phyloP scores from a whole-genome alignment of 352 stramenopile species.

The Phytophthora constricta region DNA sequence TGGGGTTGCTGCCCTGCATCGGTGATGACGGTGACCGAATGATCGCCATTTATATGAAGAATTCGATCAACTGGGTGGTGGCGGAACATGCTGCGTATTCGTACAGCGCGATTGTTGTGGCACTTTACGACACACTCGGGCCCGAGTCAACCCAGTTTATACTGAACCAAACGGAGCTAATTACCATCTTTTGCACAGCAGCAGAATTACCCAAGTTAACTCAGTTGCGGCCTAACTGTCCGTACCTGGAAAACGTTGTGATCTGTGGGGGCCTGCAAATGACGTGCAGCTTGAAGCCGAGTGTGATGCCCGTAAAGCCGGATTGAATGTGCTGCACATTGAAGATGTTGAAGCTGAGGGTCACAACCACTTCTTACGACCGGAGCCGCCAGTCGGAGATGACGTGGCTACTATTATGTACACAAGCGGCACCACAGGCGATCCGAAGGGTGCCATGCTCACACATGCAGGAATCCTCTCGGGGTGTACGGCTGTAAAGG shows the following conservation, averaged over 20 bases:
- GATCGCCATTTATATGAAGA: slow-evolving; percentile 96
- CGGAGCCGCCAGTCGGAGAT: slow-evolving; percentile 40
- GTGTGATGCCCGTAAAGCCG: slow-evolving; percentile 33
- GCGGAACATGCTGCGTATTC: slow-evolving; percentile 85
- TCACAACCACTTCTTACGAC: slow-evolving; percentile 30
- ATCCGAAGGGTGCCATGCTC: slow-evolving; percentile 96
- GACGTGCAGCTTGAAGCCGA: slow-evolving; percentile 48
- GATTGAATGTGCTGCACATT: slow-evolving; percentile 51
- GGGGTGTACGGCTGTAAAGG: slow-evolving; percentile 35
- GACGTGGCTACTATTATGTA: slow-evolving; percentile 96
- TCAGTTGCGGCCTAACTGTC: slow-evolving; percentile 41
- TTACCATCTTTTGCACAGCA: slow-evolving; percentile 70
- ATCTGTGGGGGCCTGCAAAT: slow-evolving; percentile 37
- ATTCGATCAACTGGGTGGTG: slow-evolving; percentile 96
- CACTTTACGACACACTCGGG: slow-evolving; percentile 85
- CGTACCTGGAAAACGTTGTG: slow-evolving; percentile 55
- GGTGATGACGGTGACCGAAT: slow-evolving; percentile 64
- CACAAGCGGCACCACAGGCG: slow-evolving; percentile 95
- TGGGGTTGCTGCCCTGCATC: slow-evolving; percentile 46
- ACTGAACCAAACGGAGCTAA: slow-evolving; percentile 75
- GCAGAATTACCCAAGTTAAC: slow-evolving; percentile 59
- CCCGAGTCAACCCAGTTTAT: slow-evolving; percentile 77
- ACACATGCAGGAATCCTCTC: slow-evolving; percentile 82
- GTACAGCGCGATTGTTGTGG: slow-evolving; percentile 51
- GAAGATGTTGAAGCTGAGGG: slow-evolving; percentile 50